Evolutionary conservation across 768 basidiomycete species (phyloP).

Genomic region (Nidula microcarpa): DNA sequence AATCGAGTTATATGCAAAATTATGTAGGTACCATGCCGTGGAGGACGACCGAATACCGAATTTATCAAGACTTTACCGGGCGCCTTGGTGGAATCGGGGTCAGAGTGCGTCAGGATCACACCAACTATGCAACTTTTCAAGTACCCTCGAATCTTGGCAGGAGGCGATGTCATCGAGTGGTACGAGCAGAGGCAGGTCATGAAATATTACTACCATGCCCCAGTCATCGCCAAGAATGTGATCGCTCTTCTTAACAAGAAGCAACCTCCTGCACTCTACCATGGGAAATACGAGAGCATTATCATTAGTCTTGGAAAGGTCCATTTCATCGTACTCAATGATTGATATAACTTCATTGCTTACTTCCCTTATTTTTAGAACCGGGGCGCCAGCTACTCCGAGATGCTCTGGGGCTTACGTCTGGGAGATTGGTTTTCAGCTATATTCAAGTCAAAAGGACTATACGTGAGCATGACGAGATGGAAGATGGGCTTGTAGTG

Average conservation of each 20-base stretch:
- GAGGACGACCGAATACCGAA: constrained; percentile 47
- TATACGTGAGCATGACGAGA: constrained; percentile 5
- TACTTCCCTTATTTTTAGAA: not conserved
- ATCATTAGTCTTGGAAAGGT: constrained; percentile 9
- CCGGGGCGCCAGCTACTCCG: constrained; percentile 9
- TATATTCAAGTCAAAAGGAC: constrained; percentile 8
- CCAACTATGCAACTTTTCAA: constrained; percentile 33
- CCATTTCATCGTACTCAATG: not conserved
- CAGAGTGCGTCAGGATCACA: constrained; percentile 38
- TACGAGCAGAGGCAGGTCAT: constrained; percentile 14
- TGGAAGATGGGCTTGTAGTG: constrained; percentile 3
- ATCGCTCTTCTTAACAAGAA: constrained; percentile 10
- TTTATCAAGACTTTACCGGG: constrained; percentile 41
- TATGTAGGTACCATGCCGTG: constrained; percentile 31
- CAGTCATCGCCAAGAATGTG: constrained; percentile 11
- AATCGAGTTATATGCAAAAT: not conserved
- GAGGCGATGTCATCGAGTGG: constrained; percentile 17
- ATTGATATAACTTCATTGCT: too few relatives aligned
- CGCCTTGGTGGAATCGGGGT: constrained; percentile 33
- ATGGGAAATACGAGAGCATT: constrained; percentile 6
- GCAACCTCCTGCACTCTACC: constrained; percentile 5
- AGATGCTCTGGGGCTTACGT: constrained; percentile 8
- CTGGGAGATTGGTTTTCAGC: constrained; percentile 10
- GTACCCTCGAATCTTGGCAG: constrained; percentile 15
- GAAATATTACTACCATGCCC: constrained; percentile 12